A percentile compares a stretch with the other conserved stretches of the same genome.
phyloP scores from a whole-genome alignment of 2,329 filamentous ascomycete genomes.

The Colletotrichum zoysiae region DNA sequence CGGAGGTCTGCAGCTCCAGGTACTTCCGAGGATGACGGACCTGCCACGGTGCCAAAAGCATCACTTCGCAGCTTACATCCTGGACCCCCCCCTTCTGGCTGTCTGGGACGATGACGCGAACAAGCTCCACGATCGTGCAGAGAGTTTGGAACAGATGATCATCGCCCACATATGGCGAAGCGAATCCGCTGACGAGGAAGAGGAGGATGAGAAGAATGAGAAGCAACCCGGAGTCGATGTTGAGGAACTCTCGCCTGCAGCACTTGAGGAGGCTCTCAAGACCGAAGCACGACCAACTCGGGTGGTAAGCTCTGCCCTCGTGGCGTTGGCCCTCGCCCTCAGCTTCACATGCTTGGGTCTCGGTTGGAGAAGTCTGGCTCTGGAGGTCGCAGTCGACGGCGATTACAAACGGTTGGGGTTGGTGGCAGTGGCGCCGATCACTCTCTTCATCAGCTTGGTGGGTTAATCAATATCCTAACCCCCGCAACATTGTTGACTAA shows the following conservation, averaged over 20 bases:
- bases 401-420: conserved; percentile 68
- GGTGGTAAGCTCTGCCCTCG: conserved; percentile 67
- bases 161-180: conserved; percentile 69
- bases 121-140: conserved; percentile 64
- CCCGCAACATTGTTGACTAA: conserved; percentile 1
- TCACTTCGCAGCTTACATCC: conserved; percentile 75
- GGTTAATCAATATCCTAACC: conserved; percentile 31
- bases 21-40: conserved; percentile 68
- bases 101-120: conserved; percentile 75
- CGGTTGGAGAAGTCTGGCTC: conserved; percentile 67
- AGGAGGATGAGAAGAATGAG: conserved; percentile 57
- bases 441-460: conserved; percentile 70
- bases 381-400: conserved; percentile 66
- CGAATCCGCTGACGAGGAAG: conserved; percentile 52
- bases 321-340: conserved; percentile 65
- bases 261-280: conserved; percentile 54
- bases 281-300: conserved; percentile 62
- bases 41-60: conserved; percentile 72
- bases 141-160: conserved; percentile 64
- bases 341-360: conserved; percentile 65
- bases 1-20: conserved; percentile 70
- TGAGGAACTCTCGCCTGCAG: conserved; percentile 57
- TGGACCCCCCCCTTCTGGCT: conserved; percentile 68
- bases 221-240: conserved; percentile 53
- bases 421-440: conserved; percentile 62